Conservation (phyloP, 1,284 basidiomycete genomes). For the Tremellales sp. region DNA sequence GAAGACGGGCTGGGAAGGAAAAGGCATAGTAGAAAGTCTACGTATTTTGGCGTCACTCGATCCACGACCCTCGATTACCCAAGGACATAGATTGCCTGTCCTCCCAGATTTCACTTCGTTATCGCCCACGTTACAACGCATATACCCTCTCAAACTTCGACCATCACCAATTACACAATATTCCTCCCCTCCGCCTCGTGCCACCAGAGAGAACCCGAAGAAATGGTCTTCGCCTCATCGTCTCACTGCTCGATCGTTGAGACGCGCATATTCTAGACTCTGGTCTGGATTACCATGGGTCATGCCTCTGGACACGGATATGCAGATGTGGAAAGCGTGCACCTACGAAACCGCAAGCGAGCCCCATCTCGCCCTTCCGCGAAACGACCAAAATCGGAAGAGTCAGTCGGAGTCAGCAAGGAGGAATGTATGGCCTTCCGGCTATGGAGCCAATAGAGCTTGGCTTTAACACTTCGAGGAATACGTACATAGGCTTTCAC, state of each 20-base stretch:
- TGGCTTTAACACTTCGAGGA: no score
- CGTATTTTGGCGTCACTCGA: slow-evolving; percentile 21
- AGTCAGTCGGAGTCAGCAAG: no score
- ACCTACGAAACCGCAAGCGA: no score
- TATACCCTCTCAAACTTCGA: slow-evolving; percentile 16
- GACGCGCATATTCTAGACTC: slow-evolving; percentile 24
- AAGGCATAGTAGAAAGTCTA: slow-evolving; percentile 15
- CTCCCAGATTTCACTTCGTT: no score
- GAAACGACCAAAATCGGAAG: no score
- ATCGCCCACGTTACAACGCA: no score
- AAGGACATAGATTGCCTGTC: slow-evolving; percentile 7
- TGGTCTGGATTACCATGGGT: slow-evolving; percentile 19
- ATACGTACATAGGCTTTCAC: no score
- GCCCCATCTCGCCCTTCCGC: no score
- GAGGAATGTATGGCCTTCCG: no score
- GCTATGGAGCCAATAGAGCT: no score
- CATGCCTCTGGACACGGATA: no score
- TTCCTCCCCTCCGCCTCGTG: slow-evolving; percentile 17
- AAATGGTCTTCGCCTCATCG: slow-evolving; percentile 26
- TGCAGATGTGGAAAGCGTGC: no score
- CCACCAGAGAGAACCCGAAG: slow-evolving; percentile 23
- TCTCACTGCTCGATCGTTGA: slow-evolving; percentile 18
- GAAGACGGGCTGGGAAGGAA: slow-evolving; percentile 13
- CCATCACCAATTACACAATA: slow-evolving; percentile 10
- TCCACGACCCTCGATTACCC: not conserved